Evolutionary conservation across 345 rosid genomes (phyloP), one percentile per base, ranked within the genome.

Genomic region (Salix arbutifolia): DNA sequence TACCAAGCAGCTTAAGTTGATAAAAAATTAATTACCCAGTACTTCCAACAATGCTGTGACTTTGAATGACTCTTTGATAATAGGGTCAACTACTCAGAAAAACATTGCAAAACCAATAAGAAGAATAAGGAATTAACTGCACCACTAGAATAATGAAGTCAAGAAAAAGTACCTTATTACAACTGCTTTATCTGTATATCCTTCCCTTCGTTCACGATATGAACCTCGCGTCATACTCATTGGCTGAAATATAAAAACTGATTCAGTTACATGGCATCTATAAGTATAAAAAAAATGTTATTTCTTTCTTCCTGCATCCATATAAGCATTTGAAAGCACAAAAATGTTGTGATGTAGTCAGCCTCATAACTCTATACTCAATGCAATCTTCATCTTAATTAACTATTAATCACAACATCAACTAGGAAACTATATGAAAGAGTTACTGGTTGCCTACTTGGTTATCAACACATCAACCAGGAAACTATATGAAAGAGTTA

Each of bases 121-220:
- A 12, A 38, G 33, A 13, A 38, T 31, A 44, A 50, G 64, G 28
- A 65, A 77, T 10, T 58, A 72, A 44, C 17, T 42, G 0, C 13
- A 60, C 26, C 4, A 77, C 17, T 28, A n/a, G 4, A n/a, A 70
- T 12, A 58, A 72, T 65, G 18, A 21, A 21, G 67, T 8, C 18
- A 25, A 66, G 28, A 46, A 13, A 33, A 69, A 31, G 64, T 65
- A 96, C 99, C 99, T 93, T 84, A 88, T 93, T 74, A 87, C 86
- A 80, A 92, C 94, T 74, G 98, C 99, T 76, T 86, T 90, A 72
- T 93, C 93, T 38, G 93, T 91, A 81, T 83, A 92, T 83, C 99
- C 99, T 84, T 91, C 98, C 30, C 86, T 85, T 21, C 96, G 86
- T 40, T 90, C 96, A 84, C 91, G 87, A 86, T 91, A 96, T 70